Base-by-base conservation (phyloP, 441 rosid species). In the Gossypium davidsonii region DNA sequence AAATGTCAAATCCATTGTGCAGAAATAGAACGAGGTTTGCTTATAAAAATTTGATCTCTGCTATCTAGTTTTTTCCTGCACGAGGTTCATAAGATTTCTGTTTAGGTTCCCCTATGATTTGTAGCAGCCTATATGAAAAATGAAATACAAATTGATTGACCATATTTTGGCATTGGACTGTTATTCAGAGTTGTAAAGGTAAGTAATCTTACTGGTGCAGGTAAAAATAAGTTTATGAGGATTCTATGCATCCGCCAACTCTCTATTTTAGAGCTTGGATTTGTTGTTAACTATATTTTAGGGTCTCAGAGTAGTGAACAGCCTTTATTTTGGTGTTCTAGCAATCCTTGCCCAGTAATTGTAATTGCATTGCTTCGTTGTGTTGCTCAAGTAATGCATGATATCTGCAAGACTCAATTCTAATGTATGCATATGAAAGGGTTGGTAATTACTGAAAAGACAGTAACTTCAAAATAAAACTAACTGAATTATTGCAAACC, bases 1-100 rank as follows among this genome's bases (percentile, higher is more conserved):
- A 75, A 88, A 80, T 72, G 83, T 88, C 59, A 79, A 86, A 66
- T 67, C 79, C 21, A 79, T 86, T 78, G 79, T 89, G 4, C 82
- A 84, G 26, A 79, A 76, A 61, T 87, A 80, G 79, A 64, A 25
- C 48, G 58, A 26, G 65, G 52, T 63, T 14, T 62, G n/a, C 25
- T 53, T 25, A 20, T 23, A 1, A 23, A 15, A 44, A 66, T 17
- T n/a, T 49, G 6, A 15, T 25, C 31, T 53, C 18, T 3, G n/a
- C 63, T 71, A 49, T 63, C 26, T 31, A n/a, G 67, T 64, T 10
- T 31, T 59, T 28, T 44, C 2, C 11, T 20, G 14, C 18, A 6
- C 3, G 61, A 51, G 57, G 57, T 31, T 4, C 73, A 26, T 48
- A 58, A n/a, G 18, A 10, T 34, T 55, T 71, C 37, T 57, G 15